Percentiles rank a stretch among this genome's conserved stretches.
These are phyloP conservation scores for Solanum sparsipilum DNA, from an alignment of 257 asterid genomes.

Conservation along the genomic window DNA sequence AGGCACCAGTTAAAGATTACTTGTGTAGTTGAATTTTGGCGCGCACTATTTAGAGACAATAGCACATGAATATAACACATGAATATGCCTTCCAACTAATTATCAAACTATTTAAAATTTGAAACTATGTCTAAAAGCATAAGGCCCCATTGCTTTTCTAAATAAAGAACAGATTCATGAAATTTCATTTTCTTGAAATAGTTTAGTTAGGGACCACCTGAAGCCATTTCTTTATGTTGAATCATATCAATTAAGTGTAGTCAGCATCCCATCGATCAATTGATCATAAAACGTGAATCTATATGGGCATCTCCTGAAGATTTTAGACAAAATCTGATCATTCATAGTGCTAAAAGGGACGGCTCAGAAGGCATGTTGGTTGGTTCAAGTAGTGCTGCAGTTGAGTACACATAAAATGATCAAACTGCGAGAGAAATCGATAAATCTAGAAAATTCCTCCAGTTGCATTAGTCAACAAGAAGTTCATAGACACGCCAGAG, in stretches of 20 bases:
- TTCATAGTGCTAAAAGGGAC: not conserved
- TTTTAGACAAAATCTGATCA: not conserved
- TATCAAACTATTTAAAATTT: not conserved
- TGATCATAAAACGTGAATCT: not conserved
- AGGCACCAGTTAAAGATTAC: not conserved
- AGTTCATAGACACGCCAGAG: not conserved
- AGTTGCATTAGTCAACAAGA: not conserved
- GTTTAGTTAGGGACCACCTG: not conserved
- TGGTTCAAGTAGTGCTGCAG: not conserved
- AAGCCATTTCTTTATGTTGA: not conserved
- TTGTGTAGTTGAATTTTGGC: not conserved
- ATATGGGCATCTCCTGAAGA: not conserved
- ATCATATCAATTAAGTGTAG: not conserved
- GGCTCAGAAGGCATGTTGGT: not conserved
- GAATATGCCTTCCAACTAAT: not conserved
- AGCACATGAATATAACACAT: not conserved
- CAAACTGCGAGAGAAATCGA: not conserved
- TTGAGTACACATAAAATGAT: not conserved
- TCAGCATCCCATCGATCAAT: not conserved
- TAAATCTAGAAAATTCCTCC: not conserved
- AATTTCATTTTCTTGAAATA: not conserved
- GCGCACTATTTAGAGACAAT: not conserved
- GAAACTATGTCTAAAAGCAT: not conserved
- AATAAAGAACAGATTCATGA: not conserved
- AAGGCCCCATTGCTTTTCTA: not conserved